These are phyloP conservation scores for Cadophora luteo-olivacea DNA, from an alignment of 2,329 filamentous ascomycete genomes.

Conservation along the genomic window DNA sequence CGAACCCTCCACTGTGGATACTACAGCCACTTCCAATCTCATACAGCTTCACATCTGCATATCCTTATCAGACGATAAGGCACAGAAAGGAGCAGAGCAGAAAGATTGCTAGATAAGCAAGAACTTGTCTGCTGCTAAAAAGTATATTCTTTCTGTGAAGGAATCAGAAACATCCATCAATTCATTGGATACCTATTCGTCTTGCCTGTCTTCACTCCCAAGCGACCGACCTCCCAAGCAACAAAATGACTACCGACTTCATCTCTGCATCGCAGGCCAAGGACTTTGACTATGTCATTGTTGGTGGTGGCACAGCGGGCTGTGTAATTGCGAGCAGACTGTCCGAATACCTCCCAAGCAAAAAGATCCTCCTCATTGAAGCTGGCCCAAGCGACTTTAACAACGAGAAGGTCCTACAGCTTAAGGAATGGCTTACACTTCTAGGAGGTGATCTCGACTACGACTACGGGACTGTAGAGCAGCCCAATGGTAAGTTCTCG, in stretches of 20 bases:
- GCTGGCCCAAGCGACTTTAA: slow-evolving; percentile 88
- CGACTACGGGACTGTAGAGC: slow-evolving; percentile 85
- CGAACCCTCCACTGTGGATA: neutral
- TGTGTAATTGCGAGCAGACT: slow-evolving; percentile 54
- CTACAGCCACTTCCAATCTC: neutral
- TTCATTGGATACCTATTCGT: neutral
- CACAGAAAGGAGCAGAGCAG: neutral
- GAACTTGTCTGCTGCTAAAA: slow-evolving; percentile 12
- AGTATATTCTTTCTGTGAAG: slow-evolving; percentile 4
- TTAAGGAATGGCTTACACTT: slow-evolving; percentile 86
- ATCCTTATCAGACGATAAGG: slow-evolving; percentile 20
- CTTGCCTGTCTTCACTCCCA: slow-evolving; percentile 4
- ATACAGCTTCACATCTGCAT: slow-evolving; percentile 13
- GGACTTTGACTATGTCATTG: slow-evolving; percentile 55
- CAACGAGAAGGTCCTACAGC: slow-evolving; percentile 83
- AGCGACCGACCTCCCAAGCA: slow-evolving; percentile 13
- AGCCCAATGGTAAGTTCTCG: slow-evolving; percentile 80
- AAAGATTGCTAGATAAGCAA: slow-evolving; percentile 3
- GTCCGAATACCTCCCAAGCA: slow-evolving; percentile 80
- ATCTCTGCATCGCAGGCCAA: slow-evolving; percentile 42
- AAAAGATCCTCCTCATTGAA: slow-evolving; percentile 83
- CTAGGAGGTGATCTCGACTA: slow-evolving; percentile 90
- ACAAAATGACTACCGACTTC: slow-evolving; percentile 42
- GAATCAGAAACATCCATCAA: neutral
- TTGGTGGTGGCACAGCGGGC: slow-evolving; percentile 59